Conservation (phyloP, 2,329 filamentous ascomycete species). For the Penicillium concentricum region DNA sequence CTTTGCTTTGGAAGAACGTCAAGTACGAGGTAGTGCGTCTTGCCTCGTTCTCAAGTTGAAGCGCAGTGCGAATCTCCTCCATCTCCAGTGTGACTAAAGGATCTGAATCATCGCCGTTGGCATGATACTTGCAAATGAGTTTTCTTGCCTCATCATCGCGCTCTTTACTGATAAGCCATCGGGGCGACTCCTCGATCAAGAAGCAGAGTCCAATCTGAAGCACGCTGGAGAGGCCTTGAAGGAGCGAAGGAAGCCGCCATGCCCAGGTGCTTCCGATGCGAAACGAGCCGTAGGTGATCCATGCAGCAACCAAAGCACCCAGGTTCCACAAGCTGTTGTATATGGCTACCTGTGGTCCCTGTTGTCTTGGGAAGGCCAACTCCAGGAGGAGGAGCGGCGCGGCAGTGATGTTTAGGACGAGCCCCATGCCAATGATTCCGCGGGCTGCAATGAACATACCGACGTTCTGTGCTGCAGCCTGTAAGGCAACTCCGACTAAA, state of each 20-base stretch:
- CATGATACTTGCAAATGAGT: slow-evolving; percentile 64
- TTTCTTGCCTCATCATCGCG: slow-evolving; percentile 58
- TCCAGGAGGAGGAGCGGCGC: slow-evolving; percentile 3
- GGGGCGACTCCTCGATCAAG: neutral
- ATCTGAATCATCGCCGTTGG: slow-evolving; percentile 58
- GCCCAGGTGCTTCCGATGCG: slow-evolving; percentile 38
- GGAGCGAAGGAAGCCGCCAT: slow-evolving; percentile 42
- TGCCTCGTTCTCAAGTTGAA: slow-evolving; percentile 25
- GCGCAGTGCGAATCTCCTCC: slow-evolving; percentile 36
- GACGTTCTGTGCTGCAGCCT: slow-evolving; percentile 7
- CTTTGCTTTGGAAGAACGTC: slow-evolving; percentile 2
- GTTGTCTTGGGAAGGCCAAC: slow-evolving; percentile 6
- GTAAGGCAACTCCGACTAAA: slow-evolving; percentile 4
- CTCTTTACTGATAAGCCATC: slow-evolving; percentile 21
- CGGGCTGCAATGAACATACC: slow-evolving; percentile 12
- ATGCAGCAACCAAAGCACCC: slow-evolving; percentile 30
- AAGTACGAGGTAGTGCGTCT: slow-evolving; percentile 4
- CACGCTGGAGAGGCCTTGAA: neutral
- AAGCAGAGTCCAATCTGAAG: neutral
- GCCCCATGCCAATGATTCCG: slow-evolving; percentile 9
- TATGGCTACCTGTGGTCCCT: slow-evolving; percentile 15
- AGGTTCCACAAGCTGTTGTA: slow-evolving; percentile 9
- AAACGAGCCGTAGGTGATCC: slow-evolving; percentile 29
- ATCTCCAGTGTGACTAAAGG: slow-evolving; percentile 46
- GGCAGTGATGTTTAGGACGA: slow-evolving; percentile 8